phyloP scores from a whole-genome alignment of 73 alveolate species.

The Uronychia binucleata region DNA sequence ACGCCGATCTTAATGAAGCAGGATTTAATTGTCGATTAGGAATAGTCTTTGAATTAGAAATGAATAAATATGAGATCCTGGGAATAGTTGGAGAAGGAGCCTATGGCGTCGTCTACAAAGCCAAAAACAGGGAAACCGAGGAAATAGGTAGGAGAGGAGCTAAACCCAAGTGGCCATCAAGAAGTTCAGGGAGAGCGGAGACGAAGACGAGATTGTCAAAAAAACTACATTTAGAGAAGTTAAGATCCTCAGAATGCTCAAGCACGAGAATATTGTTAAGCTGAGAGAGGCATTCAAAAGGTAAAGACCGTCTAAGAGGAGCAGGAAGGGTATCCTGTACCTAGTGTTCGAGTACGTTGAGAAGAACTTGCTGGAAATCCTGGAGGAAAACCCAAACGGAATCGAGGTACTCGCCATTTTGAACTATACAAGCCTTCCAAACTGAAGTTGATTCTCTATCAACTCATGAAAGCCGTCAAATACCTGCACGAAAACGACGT shows the following conservation, averaged over 20 bases:
- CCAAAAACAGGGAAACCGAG: conserved; percentile 20
- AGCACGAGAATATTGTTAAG: conserved; percentile 46
- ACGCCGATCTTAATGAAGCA: background rate
- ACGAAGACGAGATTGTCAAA: conserved; percentile 86
- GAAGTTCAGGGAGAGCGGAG: conserved; percentile 38
- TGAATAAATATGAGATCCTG: conserved; percentile 82
- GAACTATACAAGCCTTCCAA: background rate
- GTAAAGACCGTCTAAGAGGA: conserved; percentile 1
- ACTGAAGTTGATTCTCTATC: background rate
- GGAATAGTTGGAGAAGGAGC: conserved; percentile 90
- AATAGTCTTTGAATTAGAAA: conserved; percentile 13
- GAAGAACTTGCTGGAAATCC: conserved; percentile 39
- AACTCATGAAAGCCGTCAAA: background rate
- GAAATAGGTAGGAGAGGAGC: conserved; percentile 34
- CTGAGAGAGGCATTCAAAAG: conserved; percentile 43
- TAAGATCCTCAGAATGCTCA: conserved; percentile 15
- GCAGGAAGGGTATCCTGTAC: conserved; percentile 37
- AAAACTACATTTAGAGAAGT: conserved; percentile 81
- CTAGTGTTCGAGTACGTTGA: conserved; percentile 59
- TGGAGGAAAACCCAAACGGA: conserved; percentile 26
- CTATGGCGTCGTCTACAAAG: conserved; percentile 51
- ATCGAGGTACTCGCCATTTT: conserved; percentile 57
- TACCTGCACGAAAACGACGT: conserved; percentile 17
- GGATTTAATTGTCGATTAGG: background rate
- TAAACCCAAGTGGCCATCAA: conserved; percentile 53